Percentiles rank a stretch among this genome's conserved stretches.
These are phyloP conservation scores for Selaginella moellendorffii DNA, from an alignment of 75 land plant genomes.

Conservation along the genomic window DNA sequence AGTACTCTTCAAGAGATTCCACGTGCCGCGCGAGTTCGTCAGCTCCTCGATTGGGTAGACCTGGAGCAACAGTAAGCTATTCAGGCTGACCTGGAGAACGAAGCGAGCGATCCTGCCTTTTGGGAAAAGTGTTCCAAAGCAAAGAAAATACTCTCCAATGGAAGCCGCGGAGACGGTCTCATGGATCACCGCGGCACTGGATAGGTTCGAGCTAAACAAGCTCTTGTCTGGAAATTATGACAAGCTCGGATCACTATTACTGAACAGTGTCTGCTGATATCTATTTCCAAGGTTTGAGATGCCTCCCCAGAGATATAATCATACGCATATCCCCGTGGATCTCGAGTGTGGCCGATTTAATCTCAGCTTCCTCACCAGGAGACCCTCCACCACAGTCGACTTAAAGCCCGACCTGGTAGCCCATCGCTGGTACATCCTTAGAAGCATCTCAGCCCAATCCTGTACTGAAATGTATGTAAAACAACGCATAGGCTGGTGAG, in stretches of 20 bases:
- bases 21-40: slow-evolving; percentile 39
- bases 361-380: no score
- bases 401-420: slow-evolving; percentile 68
- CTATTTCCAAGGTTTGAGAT: background rate
- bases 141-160: slow-evolving; percentile 57
- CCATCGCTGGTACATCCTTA: slow-evolving; percentile 86
- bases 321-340: slow-evolving; percentile 99
- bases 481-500: slow-evolving; percentile 92
- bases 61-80: slow-evolving; percentile 47
- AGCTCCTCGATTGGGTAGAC: slow-evolving; percentile 52
- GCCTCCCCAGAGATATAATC: slow-evolving; percentile 21
- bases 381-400: slow-evolving; percentile 82
- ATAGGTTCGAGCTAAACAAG: slow-evolving; percentile 69
- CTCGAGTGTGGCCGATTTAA: slow-evolving; percentile 91
- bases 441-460: slow-evolving; percentile 79
- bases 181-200: slow-evolving; percentile 55
- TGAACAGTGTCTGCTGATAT: slow-evolving; percentile 3
- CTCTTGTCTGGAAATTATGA: slow-evolving; percentile 96
- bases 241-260: slow-evolving; percentile 66
- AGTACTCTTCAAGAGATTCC: no score
- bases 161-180: slow-evolving; percentile 51
- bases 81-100: slow-evolving; percentile 49
- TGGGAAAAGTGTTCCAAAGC: slow-evolving; percentile 87
- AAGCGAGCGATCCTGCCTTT: slow-evolving; percentile 49
- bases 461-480: slow-evolving; percentile 80